Evolutionary conservation across 129 eudicot species (phyloP).

Genomic region (Pseudognaphalium luteoalbum): DNA sequence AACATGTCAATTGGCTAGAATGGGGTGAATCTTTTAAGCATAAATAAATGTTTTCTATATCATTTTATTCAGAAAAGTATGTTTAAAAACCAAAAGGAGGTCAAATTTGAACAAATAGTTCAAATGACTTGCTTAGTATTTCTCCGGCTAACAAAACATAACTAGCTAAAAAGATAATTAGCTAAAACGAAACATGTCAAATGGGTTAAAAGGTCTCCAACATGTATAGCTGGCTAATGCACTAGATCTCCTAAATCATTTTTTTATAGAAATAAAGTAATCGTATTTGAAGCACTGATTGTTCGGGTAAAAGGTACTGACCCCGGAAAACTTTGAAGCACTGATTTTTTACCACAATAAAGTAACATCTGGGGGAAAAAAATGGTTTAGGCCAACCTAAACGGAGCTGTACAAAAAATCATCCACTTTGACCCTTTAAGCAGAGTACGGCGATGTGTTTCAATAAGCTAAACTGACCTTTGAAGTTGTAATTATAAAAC

Average conservation of each 20-base stretch:
- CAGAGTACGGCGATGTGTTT: background rate
- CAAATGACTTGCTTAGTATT: background rate
- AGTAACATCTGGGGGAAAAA: no score
- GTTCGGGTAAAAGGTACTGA: no score
- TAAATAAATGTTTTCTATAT: background rate
- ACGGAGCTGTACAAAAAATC: background rate
- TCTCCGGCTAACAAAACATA: background rate
- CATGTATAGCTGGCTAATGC: background rate
- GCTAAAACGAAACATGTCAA: no score
- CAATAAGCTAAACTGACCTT: conserved; percentile 48
- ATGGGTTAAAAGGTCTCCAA: background rate
- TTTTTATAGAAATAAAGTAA: background rate
- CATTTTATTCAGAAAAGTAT: background rate
- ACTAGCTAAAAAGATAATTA: background rate
- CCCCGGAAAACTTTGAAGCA: no score
- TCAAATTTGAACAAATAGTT: background rate
- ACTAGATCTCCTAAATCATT: background rate
- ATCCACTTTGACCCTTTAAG: conserved; percentile 2
- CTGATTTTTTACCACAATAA: no score
- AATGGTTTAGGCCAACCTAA: background rate
- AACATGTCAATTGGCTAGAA: no score
- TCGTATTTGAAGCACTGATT: background rate
- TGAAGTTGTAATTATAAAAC: conserved; percentile 64
- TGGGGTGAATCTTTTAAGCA: no score
- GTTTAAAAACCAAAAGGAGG: background rate